phyloP scores from a whole-genome alignment of 2,329 filamentous ascomycete species.

The Scytalidium sp. region DNA sequence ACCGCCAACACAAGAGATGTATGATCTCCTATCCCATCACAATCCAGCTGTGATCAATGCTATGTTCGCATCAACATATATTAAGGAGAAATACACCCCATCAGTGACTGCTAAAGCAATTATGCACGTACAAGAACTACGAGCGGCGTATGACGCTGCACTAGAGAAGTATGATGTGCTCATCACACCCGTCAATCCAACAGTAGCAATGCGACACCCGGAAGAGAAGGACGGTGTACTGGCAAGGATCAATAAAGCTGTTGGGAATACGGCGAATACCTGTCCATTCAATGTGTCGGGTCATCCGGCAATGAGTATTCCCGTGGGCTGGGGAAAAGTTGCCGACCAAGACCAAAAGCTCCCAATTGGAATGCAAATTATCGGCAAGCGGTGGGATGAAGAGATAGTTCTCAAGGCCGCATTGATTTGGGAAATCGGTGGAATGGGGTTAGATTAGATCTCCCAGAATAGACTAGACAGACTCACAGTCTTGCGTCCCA shows the following conservation, averaged over 20 bases:
- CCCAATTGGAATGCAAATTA: conserved; percentile 53
- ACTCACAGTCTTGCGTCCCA: no score
- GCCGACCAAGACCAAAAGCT: conserved; percentile 35
- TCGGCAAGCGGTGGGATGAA: conserved; percentile 51
- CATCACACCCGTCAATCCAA: conserved; percentile 46
- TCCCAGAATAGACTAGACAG: no score
- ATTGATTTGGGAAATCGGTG: conserved; percentile 46
- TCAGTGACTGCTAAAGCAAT: conserved; percentile 43
- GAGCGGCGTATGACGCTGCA: conserved; percentile 40
- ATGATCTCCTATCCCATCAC: conserved; percentile 41
- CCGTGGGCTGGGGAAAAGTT: conserved; percentile 39
- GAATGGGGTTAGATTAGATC: no score
- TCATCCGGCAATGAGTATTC: conserved; percentile 52
- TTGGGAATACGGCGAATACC: conserved; percentile 54
- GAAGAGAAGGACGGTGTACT: conserved; percentile 29
- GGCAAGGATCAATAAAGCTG: conserved; percentile 44
- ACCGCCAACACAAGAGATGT: conserved; percentile 43
- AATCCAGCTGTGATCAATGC: conserved; percentile 48
- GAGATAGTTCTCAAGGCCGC: conserved; percentile 40
- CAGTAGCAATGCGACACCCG: conserved; percentile 42
- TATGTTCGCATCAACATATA: conserved; percentile 46
- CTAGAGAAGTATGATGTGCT: conserved; percentile 41
- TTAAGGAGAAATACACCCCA: conserved; percentile 37
- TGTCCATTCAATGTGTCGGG: conserved; percentile 55
- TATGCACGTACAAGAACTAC: conserved; percentile 42